Conservation (phyloP, 352 stramenopile genomes). For the Globisporangium solare region DNA sequence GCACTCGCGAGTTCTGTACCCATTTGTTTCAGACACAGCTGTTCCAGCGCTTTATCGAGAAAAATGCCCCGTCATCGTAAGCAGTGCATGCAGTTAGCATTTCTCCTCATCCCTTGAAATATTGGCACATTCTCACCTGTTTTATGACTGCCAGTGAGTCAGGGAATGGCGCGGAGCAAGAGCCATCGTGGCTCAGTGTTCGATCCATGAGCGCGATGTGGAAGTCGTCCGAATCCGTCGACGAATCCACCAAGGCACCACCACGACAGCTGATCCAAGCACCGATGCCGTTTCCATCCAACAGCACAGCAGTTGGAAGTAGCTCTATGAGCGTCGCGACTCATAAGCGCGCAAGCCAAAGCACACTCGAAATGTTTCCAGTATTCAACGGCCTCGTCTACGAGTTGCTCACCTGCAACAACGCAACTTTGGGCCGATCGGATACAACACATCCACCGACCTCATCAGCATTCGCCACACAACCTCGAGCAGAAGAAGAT, state of each 20-base stretch:
- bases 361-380: conserved; percentile 21
- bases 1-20: conserved; percentile 52
- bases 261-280: conserved; percentile 29
- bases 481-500: background rate
- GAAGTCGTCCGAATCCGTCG: conserved; percentile 30
- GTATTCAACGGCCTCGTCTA: conserved; percentile 28
- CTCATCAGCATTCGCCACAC: background rate
- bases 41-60: conserved; percentile 68
- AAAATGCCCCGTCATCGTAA: conserved; percentile 19
- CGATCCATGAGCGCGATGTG: conserved; percentile 40
- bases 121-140: conserved; percentile 5
- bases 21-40: conserved; percentile 74
- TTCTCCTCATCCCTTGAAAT: background rate
- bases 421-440: too few relatives aligned
- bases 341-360: conserved; percentile 11
- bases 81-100: conserved; percentile 11
- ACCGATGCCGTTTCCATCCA: conserved; percentile 16
- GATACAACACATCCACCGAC: too few relatives aligned
- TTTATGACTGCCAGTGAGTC: conserved; percentile 2
- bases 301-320: background rate
- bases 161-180: conserved; percentile 21
- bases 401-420: conserved; percentile 12
- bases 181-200: conserved; percentile 40
- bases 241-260: conserved; percentile 26
- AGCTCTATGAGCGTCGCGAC: background rate